Evolutionary conservation across 768 basidiomycete genomes (phyloP), one percentile per base, ranked within the genome.

Genomic region (Hygrocybe punicea): DNA sequence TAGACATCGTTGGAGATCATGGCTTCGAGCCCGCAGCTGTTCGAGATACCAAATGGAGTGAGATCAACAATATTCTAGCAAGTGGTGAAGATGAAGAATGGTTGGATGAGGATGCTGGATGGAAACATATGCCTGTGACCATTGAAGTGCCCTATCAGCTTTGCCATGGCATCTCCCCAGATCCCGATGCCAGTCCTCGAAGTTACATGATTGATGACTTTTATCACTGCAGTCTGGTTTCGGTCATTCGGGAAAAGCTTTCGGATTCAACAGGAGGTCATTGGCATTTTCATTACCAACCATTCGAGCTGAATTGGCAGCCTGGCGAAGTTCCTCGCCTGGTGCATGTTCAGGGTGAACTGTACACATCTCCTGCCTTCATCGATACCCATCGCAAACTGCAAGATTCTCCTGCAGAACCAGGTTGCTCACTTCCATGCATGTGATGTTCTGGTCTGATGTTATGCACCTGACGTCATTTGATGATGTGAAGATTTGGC

Each of bases 401-500:
- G 16, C 47, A 48, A 48, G 24, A 19, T 42, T 42, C 40, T 16
- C 40, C 40, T 19, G 40, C 16, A 14, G 40, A 42, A 6, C 40
- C 40, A 17, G 21, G 24, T 25, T 48, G 47, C 47, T 14, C 11
- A 14, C 17, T 25, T 16, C 47, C 47, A 13, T 7, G 47, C 16
- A 6, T 19, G 14, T 48, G 47, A 48, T 48, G 47, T 42, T 42
- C 40, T 14, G 16, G 16, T 76, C 72, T 1, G 73, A 75, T 55
- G 66, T 67, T 1, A 77, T 71, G 0, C 71, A 73, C 54, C 64
- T 76, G 4, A 57, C 71, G 1, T 61, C 64, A 5, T 77, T 77
- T 57, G 74, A 74, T 0, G 63, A 52, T 34, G 69, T 71, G 0
- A 60, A 61, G 0, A 61, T 76, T 5, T 80, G 75, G 78, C 77